Conservation (phyloP, 371 early-diverging fungal species). For the Mortierella sp. region DNA sequence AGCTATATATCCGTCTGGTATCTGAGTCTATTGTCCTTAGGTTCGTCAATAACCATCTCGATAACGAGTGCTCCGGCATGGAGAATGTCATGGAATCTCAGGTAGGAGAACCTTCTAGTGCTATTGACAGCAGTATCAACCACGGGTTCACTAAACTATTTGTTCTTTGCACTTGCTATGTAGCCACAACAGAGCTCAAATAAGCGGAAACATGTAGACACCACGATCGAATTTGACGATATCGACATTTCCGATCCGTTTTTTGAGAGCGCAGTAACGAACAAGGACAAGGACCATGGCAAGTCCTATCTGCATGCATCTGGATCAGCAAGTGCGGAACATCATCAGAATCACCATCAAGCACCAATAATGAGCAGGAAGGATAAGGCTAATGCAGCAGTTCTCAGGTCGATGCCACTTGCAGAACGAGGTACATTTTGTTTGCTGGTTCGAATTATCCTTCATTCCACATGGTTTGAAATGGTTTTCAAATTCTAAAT, state of each 20-base stretch:
- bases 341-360: background rate
- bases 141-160: too few species aligned
- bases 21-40: constrained; percentile 4
- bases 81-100: constrained; percentile 23
- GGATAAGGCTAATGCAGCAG: constrained; percentile 32
- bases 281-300: background rate
- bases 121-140: background rate
- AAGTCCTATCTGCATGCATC: background rate
- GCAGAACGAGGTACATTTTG: constrained; percentile 43
- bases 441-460: too few species aligned
- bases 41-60: constrained; percentile 66
- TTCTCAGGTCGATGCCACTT: constrained; percentile 44
- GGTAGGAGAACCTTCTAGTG: constrained; percentile 9
- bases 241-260: constrained; percentile 1
- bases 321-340: background rate
- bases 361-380: constrained; percentile 9
- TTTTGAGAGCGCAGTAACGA: background rate
- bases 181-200: constrained; percentile 22
- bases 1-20: background rate
- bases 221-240: constrained; percentile 23
- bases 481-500: too few species aligned
- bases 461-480: too few species aligned
- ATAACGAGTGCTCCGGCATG: constrained; percentile 58
- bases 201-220: constrained; percentile 27
- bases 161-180: background rate